Base-by-base conservation (phyloP, 1,284 basidiomycete species). In the Bondarzewia mesenterica region DNA sequence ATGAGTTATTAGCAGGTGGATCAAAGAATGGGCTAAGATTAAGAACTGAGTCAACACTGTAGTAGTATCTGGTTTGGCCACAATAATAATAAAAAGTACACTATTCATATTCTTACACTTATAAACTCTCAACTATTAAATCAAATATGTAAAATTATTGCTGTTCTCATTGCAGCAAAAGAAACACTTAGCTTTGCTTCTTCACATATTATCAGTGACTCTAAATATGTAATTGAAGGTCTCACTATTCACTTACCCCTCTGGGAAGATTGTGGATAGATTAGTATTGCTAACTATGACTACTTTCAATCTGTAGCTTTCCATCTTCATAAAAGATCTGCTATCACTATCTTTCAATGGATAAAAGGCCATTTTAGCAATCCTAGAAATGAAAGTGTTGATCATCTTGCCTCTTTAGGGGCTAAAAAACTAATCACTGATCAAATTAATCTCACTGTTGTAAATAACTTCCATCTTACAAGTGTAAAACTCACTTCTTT, bases 321-420 rank as follows among this genome's bases (percentile, higher is more conserved):
- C 25, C 40, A 48, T 0, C 51, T 64, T 1, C 38, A 55, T 18
- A 4, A 10, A 2, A 16, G 59, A 3, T 43, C 51, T 3, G 60
- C 57, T 0, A 23, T 37, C 7, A 65, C 58, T 0, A 25, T 22
- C 7, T 53, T 67, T 22, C 18, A 46, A 16, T 62, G 60, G 59
- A 58, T 64, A 0, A 65, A 66, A 51, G 60, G 62, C 0, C 64
- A 66, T 32, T 14, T 23, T 0, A 58, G 57, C 0, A 48, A 43
- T n/a, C 36, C n/a, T 3, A 54, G 58, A 2, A 62, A 65, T n/a
- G 58, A 66, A 20, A 46, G 32, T 7, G 60, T 63, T 0, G 58
- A 65, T 41, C 0, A 7, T 0, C 48, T 59, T 0, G 65, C 63
- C 0, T 52, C 47, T 0, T 42, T 47, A 35, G 65, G 59, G 0